Evolutionary conservation across 2,329 filamentous ascomycete genomes (phyloP).

Genomic region (Diplodia corticola): DNA sequence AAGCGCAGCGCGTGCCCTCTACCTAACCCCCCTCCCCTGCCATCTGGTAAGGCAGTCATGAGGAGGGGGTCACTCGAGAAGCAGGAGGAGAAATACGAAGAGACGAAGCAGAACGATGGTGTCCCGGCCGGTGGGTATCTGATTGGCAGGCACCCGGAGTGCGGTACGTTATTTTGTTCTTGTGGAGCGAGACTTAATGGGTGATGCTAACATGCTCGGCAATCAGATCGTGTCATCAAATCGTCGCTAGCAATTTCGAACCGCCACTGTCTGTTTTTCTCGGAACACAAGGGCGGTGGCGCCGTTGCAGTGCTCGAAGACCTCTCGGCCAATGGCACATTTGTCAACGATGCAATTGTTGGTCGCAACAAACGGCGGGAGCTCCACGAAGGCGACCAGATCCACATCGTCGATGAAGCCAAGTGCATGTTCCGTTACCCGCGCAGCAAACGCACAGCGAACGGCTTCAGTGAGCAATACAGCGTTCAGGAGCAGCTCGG

Average conservation of each 20-base stretch:
- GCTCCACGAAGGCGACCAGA: constrained; percentile 85
- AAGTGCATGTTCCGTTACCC: constrained; percentile 93
- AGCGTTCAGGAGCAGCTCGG: constrained; percentile 80
- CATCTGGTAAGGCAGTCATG: constrained; percentile 48
- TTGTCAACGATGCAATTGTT: constrained; percentile 86
- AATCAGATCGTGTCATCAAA: constrained; percentile 65
- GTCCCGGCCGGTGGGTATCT: constrained; percentile 79
- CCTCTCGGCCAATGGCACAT: constrained; percentile 93
- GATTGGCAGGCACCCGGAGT: constrained; percentile 90
- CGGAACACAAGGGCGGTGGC: constrained; percentile 59
- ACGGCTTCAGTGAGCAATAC: constrained; percentile 83
- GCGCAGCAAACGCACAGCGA: constrained; percentile 50
- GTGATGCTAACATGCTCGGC: constrained; percentile 2
- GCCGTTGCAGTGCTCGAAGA: constrained; percentile 80
- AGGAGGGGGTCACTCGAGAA: constrained; percentile 57
- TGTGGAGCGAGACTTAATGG: neutral
- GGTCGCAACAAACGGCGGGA: constrained; percentile 90
- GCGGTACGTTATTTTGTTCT: constrained; percentile 62
- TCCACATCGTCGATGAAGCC: constrained; percentile 80
- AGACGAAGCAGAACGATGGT: constrained; percentile 51
- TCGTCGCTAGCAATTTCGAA: constrained; percentile 79
- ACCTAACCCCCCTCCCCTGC: constrained; percentile 44
- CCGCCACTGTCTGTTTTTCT: constrained; percentile 71
- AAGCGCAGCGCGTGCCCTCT: constrained; percentile 70
- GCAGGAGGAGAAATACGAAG: constrained; percentile 63